Evolutionary conservation across 768 basidiomycete species (phyloP), one percentile per base, ranked within the genome.

Genomic region (Mycena pura): DNA sequence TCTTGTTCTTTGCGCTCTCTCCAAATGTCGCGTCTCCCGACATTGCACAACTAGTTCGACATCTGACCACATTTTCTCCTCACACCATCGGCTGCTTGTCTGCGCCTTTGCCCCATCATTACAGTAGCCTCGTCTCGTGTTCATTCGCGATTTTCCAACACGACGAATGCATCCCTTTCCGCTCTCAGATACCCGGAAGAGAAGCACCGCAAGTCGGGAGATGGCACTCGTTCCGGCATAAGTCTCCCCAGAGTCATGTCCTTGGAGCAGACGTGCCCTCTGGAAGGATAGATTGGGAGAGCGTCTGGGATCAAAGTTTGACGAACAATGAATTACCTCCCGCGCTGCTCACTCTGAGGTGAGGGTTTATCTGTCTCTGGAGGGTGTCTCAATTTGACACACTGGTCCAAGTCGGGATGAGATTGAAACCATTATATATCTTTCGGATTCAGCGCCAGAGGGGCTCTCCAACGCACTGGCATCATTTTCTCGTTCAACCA

Each of bases 161-260:
- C 2, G 60, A 72, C 0, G 50, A 69, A 8, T 82, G 81, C 11
- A 74, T 78, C 1, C 73, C 82, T 1, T 92, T 92, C 67, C 80
- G 81, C n/a, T 91, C 90, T 9, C 80, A 78, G 1, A 82, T 92
- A 52, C 81, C 83, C 1, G 90, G 91, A 11, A 77, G 77, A 45
- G 72, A 76, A n/a, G 76, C 83, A 15, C 72, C 82, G 3, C 87
- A 89, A 67, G 90, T 92, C 13, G 91, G 91, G 27, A 78, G 90
- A 44, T 88, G 88, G 88, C 88, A 90, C 69, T 80, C 88, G 17
- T 82, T 84, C 63, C 73, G 83, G 60, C 77, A 80, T 66, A 77
- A 76, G 41, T 24, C 17, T 8, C 22, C 49, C 17, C 49, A 49
- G 21, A 53, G 62, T 51, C 57, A 67, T 39, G 36, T 52, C 44